phyloP scores from a whole-genome alignment of 1,284 basidiomycete genomes.

The Melanopsichium pennsylvanicum region DNA sequence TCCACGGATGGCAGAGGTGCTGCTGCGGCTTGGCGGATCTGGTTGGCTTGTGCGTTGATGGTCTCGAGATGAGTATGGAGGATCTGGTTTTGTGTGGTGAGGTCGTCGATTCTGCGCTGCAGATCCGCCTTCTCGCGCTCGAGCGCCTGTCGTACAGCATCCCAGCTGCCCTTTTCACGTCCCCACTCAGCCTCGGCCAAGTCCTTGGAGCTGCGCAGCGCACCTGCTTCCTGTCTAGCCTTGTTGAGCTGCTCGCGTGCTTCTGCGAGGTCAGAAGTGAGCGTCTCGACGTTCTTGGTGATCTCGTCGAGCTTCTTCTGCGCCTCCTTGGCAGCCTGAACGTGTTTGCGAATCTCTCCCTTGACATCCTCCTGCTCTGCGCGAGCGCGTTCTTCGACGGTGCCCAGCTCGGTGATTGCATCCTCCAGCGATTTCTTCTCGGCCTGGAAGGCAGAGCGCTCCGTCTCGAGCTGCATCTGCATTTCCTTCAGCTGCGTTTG shows the following conservation, averaged over 20 bases:
- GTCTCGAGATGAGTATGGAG: conserved; percentile 85
- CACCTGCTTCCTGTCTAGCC: conserved; percentile 34
- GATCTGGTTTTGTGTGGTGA: conserved; percentile 78
- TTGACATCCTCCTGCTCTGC: conserved; percentile 71
- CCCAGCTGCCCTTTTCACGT: conserved; percentile 82
- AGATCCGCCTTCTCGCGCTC: conserved; percentile 80
- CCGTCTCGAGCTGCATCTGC: conserved; percentile 71
- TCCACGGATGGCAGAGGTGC: conserved; percentile 56
- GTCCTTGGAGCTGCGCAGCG: conserved; percentile 68
- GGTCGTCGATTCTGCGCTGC: conserved; percentile 75
- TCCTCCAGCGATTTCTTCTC: conserved; percentile 69
- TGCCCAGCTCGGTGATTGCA: conserved; percentile 57
- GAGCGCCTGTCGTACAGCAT: conserved; percentile 76
- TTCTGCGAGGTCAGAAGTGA: conserved; percentile 79
- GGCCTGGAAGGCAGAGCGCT: conserved; percentile 75
- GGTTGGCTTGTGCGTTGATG: conserved; percentile 80
- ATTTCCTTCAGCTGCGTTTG: conserved; percentile 72
- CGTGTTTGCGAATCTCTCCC: conserved; percentile 68
- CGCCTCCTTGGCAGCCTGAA: conserved; percentile 78
- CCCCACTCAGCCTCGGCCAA: conserved; percentile 75
- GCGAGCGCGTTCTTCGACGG: conserved; percentile 52
- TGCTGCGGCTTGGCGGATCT: conserved; percentile 72
- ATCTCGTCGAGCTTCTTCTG: conserved; percentile 78
- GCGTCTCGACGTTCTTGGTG: conserved; percentile 72
- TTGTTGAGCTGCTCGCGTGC: conserved; percentile 48